These are phyloP conservation scores for Ustilago hordei DNA, from an alignment of 1,284 basidiomycete species.

Conservation along the genomic window DNA sequence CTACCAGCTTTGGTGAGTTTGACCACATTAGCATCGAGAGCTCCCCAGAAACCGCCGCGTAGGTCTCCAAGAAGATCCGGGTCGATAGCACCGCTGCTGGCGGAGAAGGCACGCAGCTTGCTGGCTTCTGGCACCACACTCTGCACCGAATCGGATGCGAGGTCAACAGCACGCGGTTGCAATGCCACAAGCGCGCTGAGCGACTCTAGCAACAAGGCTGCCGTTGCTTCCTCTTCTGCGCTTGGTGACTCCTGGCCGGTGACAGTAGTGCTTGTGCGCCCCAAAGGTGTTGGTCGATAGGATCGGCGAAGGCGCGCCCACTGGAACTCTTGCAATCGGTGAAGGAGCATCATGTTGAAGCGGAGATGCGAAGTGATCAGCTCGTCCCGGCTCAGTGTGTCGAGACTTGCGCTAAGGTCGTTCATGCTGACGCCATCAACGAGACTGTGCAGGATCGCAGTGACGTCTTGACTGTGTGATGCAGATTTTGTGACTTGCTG, in stretches of 20 bases:
- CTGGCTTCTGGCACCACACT: slow-evolving; percentile 19
- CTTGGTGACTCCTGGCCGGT: slow-evolving; percentile 21
- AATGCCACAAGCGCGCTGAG: slow-evolving; percentile 43
- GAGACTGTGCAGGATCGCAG: slow-evolving; percentile 18
- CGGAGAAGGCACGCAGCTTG: slow-evolving; percentile 34
- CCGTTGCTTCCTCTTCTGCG: slow-evolving; percentile 48
- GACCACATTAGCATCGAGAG: slow-evolving; percentile 43
- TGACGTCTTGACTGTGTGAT: slow-evolving; percentile 8
- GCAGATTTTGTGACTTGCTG: slow-evolving; percentile 21
- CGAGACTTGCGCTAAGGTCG: slow-evolving; percentile 27
- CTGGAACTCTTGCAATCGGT: slow-evolving; percentile 60
- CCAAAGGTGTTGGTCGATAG: slow-evolving; percentile 10
- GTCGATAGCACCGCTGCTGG: slow-evolving; percentile 48
- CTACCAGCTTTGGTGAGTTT: slow-evolving; percentile 25
- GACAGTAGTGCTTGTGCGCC: slow-evolving; percentile 4
- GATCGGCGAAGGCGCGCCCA: slow-evolving; percentile 57
- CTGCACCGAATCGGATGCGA: slow-evolving; percentile 15
- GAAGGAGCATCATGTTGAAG: slow-evolving; percentile 52
- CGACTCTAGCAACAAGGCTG: slow-evolving; percentile 45
- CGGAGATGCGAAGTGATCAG: slow-evolving; percentile 37
- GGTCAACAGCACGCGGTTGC: slow-evolving; percentile 29
- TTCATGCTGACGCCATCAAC: slow-evolving; percentile 26
- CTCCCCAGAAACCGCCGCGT: slow-evolving; percentile 60
- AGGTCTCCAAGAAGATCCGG: slow-evolving; percentile 45
- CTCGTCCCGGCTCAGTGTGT: slow-evolving; percentile 47